Base-by-base conservation (phyloP, 768 basidiomycete genomes). In the Mycena filopes region DNA sequence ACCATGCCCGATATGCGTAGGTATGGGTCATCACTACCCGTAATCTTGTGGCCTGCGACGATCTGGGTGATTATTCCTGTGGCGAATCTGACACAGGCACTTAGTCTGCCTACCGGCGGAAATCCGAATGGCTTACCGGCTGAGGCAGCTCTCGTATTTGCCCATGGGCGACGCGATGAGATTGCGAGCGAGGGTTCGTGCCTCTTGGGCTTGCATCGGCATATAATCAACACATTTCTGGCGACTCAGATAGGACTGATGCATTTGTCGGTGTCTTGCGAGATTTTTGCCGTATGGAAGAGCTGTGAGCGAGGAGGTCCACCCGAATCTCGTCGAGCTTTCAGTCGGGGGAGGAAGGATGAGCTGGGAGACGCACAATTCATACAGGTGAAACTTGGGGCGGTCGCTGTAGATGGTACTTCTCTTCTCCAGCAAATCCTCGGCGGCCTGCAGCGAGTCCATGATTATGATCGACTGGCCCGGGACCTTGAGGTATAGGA, bases 341-440 rank as follows among this genome's bases (percentile, higher is more conserved):
- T n/a, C 36, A 4, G 3, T 31, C 2, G 5, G 9, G 16, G 18
- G 4, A 29, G 47, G 12, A 15, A 43, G 33, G 36, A 54, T 42
- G 11, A 18, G 11, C 40, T 23, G 29, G 20, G 25, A 26, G 4
- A 66, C 69, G 13, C 31, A 72, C 70, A 70, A 33, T 47, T 76
- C 73, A 51, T 60, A 55, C 36, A 76, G 64, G 26, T 67, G 56
- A 20, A 75, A 65, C 38, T 31, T 29, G 20, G 77, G 75, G 21
- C 78, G 71, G 49, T 75, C 75, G 26, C 72, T 74, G 60, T 83
- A 84, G 25, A 78, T 81, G 18, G 68, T 47, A 21, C 78, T 76
- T 36, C 81, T 71, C 48, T 76, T 81, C 38, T 84, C 82, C 20
- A 83, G 74, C 20, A 84, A 76, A 12, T 84, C 84, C 16, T 65